A percentile compares a stretch with the other conserved stretches of the same genome.
These are phyloP conservation scores for Fusarium aywerte DNA, from an alignment of 2,329 filamentous ascomycete genomes.

Conservation along the genomic window DNA sequence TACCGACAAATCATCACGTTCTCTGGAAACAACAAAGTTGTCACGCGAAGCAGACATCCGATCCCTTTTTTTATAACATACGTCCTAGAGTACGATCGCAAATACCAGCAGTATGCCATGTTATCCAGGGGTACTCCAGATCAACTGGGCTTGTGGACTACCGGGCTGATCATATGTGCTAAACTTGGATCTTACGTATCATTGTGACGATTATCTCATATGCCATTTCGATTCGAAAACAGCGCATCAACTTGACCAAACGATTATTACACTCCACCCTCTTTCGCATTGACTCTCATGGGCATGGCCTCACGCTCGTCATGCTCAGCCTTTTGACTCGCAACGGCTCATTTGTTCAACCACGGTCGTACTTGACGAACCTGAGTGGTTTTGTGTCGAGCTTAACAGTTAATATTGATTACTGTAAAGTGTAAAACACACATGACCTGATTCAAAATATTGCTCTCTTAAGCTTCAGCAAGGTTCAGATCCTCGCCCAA, in stretches of 20 bases:
- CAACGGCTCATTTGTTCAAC: conserved; percentile 4
- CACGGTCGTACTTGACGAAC: background rate
- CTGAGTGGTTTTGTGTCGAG: background rate
- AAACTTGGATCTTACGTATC: conserved; percentile 1
- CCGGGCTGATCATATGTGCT: background rate
- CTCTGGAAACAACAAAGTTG: background rate
- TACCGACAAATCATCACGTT: background rate
- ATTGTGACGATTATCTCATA: background rate
- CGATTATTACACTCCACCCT: background rate
- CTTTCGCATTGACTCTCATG: background rate
- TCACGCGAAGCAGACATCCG: conserved; percentile 17
- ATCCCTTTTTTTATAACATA: too few relatives aligned
- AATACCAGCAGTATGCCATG: background rate
- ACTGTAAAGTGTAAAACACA: background rate
- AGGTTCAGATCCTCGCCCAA: background rate
- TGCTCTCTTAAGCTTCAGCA: background rate
- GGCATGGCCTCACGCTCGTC: background rate
- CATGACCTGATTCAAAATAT: background rate
- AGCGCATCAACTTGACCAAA: background rate
- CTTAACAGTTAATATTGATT: background rate
- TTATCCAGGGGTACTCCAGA: background rate
- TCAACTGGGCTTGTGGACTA: background rate
- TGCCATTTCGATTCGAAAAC: background rate
- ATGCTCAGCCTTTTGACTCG: background rate
- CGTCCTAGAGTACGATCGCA: background rate